phyloP scores from a whole-genome alignment of 371 early-diverging fungal genomes.

The Rhizopus stolonifer region DNA sequence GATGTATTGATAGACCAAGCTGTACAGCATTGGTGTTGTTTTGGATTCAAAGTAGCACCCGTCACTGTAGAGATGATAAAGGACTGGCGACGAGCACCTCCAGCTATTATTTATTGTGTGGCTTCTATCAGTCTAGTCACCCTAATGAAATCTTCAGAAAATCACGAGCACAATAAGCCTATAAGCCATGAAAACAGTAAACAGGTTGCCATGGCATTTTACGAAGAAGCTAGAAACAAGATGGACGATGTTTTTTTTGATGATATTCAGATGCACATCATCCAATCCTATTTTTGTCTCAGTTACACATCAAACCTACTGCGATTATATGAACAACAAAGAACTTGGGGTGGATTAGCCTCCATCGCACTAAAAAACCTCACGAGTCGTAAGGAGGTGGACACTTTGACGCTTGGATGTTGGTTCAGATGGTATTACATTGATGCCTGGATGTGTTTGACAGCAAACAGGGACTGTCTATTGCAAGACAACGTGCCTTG shows the following conservation, averaged over 20 bases:
- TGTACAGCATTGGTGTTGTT: constrained; percentile 30
- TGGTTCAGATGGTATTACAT: constrained; percentile 50
- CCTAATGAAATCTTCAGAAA: constrained; percentile 6
- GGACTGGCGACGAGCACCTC: constrained; percentile 20
- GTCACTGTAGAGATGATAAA: constrained; percentile 15
- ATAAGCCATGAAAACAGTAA: not conserved
- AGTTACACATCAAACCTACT: constrained; percentile 33
- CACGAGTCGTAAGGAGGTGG: not conserved
- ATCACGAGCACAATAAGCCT: not conserved
- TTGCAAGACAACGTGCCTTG: constrained; percentile 31
- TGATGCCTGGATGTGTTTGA: constrained; percentile 48
- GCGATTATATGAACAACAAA: constrained; percentile 32
- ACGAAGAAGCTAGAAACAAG: constrained; percentile 29
- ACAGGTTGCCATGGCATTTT: constrained; percentile 27
- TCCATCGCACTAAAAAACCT: constrained; percentile 31
- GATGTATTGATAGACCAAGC: constrained; percentile 25
- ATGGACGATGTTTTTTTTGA: constrained; percentile 29
- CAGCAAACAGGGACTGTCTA: constrained; percentile 35
- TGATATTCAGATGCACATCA: constrained; percentile 20
- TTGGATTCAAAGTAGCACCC: constrained; percentile 30
- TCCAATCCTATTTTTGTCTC: constrained; percentile 31
- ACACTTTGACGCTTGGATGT: constrained; percentile 5
- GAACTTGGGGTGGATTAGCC: constrained; percentile 30
- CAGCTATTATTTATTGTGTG: constrained; percentile 26
- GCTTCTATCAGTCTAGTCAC: constrained; percentile 31